Conservation (phyloP, 2,329 filamentous ascomycete species). For the Fusarium sp. region DNA sequence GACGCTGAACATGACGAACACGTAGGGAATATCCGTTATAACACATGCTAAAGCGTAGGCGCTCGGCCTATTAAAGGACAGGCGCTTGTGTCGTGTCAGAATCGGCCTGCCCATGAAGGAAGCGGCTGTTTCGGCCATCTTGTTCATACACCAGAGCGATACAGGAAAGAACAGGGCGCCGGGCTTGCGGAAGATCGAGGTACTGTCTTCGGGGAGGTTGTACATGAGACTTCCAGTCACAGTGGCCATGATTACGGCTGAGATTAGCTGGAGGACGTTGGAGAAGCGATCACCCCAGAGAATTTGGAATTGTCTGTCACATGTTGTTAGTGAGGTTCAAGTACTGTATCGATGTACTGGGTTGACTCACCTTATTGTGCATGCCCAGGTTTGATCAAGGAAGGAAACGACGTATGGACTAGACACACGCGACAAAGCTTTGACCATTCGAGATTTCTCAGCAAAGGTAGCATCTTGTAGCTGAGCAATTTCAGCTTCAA, state of each 20-base stretch:
- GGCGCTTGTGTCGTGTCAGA: constrained; percentile 48
- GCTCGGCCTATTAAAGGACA: constrained; percentile 47
- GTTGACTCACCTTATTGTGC: neutral
- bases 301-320: neutral
- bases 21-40: constrained; percentile 29
- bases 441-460: neutral
- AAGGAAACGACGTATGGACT: neutral
- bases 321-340: neutral
- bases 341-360: accelerated
- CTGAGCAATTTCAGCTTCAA: neutral
- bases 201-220: constrained; percentile 2
- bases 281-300: neutral
- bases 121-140: constrained; percentile 33
- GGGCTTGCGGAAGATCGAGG: constrained; percentile 2
- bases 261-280: neutral
- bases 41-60: constrained; percentile 36
- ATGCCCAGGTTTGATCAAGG: neutral
- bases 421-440: neutral
- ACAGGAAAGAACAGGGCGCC: constrained; percentile 29
- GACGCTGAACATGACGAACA: constrained; percentile 50
- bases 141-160: constrained; percentile 26
- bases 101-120: constrained; percentile 44
- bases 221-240: constrained; percentile 34
- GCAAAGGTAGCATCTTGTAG: neutral
- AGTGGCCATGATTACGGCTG: neutral